These are phyloP conservation scores for Phytophthora multivora DNA, from an alignment of 352 stramenopile species.

Conservation along the genomic window DNA sequence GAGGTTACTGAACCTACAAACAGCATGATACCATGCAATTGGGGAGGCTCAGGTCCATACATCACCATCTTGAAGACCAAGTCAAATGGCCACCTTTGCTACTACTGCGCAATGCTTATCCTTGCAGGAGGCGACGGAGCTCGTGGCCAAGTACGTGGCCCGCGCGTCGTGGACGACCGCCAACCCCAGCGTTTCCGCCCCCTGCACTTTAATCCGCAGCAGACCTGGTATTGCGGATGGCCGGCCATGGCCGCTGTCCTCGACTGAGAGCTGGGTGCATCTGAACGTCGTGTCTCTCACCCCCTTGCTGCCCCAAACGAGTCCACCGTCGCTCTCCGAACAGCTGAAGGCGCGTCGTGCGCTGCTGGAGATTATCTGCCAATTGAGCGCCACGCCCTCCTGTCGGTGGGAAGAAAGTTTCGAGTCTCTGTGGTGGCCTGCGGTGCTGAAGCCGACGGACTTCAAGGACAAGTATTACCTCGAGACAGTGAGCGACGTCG, in stretches of 20 bases:
- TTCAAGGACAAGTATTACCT: constrained; percentile 19
- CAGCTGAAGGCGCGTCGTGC: constrained; percentile 17
- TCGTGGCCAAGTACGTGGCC: constrained; percentile 28
- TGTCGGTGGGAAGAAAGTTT: constrained; percentile 21
- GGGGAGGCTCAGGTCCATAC: too few species aligned
- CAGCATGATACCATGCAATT: too few species aligned
- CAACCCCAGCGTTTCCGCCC: not conserved
- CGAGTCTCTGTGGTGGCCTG: constrained; percentile 29
- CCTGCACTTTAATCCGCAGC: not conserved
- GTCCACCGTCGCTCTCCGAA: not conserved
- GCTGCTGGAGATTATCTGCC: constrained; percentile 26
- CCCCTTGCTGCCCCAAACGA: not conserved
- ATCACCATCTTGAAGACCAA: too few species aligned
- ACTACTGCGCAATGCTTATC: not conserved
- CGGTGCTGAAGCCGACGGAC: constrained; percentile 6
- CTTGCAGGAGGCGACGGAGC: constrained; percentile 9
- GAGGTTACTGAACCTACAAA: too few species aligned
- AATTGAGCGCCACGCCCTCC: constrained; percentile 13
- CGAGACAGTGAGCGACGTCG: constrained; percentile 13
- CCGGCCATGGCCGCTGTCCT: constrained; percentile 18
- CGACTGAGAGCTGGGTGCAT: constrained; percentile 15
- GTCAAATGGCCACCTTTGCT: too few species aligned
- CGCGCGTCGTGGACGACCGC: not conserved
- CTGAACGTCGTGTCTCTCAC: constrained; percentile 12
- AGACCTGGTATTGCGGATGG: constrained; percentile 8